Conservation (phyloP, 257 asterid species). For the Plantago elongata region DNA sequence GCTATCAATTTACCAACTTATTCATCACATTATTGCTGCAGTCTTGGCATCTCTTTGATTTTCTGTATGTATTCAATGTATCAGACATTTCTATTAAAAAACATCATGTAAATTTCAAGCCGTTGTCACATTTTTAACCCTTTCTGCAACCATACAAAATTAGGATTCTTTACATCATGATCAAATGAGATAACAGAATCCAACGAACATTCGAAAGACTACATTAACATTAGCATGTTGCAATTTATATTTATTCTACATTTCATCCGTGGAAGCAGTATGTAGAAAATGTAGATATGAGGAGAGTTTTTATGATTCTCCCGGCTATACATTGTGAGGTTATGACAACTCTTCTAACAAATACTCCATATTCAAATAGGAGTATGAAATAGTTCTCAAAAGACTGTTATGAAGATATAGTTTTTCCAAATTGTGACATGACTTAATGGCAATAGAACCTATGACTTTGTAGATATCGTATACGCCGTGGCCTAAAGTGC, state of each 20-base stretch:
- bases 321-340: too few species aligned
- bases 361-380: not conserved
- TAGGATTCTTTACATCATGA: not conserved
- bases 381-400: not conserved
- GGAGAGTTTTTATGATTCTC: too few species aligned
- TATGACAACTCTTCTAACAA: not conserved
- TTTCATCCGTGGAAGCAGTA: too few species aligned
- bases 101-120: not conserved
- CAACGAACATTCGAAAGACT: too few species aligned
- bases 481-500: not conserved
- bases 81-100: too few species aligned
- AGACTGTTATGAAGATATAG: not conserved
- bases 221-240: too few species aligned
- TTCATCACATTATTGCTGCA: not conserved
- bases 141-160: not conserved
- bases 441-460: not conserved
- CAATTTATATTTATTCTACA: too few species aligned
- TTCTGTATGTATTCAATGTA: not conserved
- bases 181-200: too few species aligned
- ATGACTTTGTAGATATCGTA: not conserved
- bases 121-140: not conserved
- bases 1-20: constrained; percentile 3
- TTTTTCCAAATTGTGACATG: not conserved
- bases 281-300: too few species aligned
- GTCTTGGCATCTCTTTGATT: not conserved